phyloP scores from a whole-genome alignment of 2,329 filamentous ascomycete species.

The Fusarium equiseti region DNA sequence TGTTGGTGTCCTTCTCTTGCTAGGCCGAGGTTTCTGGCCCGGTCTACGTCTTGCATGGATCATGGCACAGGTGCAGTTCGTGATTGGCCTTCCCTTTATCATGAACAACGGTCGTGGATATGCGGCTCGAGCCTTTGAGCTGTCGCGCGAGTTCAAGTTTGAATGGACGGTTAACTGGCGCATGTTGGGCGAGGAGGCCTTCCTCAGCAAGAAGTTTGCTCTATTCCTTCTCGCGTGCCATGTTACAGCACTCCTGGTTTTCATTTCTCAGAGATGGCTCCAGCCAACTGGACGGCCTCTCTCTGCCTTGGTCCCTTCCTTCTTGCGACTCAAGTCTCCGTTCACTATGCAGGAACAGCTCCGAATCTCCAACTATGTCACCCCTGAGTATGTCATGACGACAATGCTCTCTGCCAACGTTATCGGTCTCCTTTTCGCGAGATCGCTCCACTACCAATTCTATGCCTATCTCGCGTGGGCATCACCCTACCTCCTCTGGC shows the following conservation, averaged over 20 bases:
- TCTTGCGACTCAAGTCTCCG: slow-evolving; percentile 59
- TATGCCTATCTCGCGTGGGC: slow-evolving; percentile 93
- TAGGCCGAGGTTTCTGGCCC: slow-evolving; percentile 74
- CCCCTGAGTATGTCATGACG: slow-evolving; percentile 79
- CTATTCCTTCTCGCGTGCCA: slow-evolving; percentile 75
- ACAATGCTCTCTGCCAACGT: slow-evolving; percentile 80
- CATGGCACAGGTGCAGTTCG: slow-evolving; percentile 82
- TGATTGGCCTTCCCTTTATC: slow-evolving; percentile 76
- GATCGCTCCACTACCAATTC: slow-evolving; percentile 95
- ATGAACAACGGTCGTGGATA: slow-evolving; percentile 76
- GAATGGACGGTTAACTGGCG: slow-evolving; percentile 99
- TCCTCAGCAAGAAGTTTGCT: slow-evolving; percentile 78
- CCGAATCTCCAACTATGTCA: slow-evolving; percentile 69
- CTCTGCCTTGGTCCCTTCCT: slow-evolving; percentile 62
- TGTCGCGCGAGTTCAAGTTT: slow-evolving; percentile 91
- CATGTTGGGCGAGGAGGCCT: slow-evolving; percentile 86
- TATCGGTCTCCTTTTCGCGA: slow-evolving; percentile 85
- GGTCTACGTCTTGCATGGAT: slow-evolving; percentile 77
- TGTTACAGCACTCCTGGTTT: slow-evolving; percentile 72
- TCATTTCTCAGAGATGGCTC: slow-evolving; percentile 78
- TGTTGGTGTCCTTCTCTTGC: slow-evolving; percentile 79
- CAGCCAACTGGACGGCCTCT: slow-evolving; percentile 72
- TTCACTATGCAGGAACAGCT: slow-evolving; percentile 66
- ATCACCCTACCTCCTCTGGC: slow-evolving; percentile 89
- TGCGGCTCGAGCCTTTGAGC: slow-evolving; percentile 85